These are phyloP conservation scores for Colletotrichum costaricense DNA, from an alignment of 2,329 filamentous ascomycete species.

Conservation along the genomic window DNA sequence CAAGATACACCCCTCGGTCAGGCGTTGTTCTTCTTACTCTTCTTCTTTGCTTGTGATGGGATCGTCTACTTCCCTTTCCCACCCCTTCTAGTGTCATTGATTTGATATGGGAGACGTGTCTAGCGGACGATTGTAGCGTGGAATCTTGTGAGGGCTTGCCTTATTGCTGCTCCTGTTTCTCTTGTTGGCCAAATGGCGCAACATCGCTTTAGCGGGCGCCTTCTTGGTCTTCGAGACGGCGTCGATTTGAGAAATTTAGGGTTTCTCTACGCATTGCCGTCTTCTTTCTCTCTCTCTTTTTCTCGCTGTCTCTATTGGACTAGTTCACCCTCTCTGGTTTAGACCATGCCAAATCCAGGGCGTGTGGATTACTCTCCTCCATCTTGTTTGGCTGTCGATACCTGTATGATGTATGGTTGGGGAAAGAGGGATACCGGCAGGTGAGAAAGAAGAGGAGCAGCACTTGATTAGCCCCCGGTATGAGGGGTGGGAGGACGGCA, in stretches of 20 bases:
- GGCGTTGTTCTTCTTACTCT: background rate
- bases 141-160: background rate
- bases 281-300: background rate
- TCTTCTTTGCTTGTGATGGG: background rate
- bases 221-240: conserved; percentile 9
- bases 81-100: background rate
- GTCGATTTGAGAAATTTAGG: background rate
- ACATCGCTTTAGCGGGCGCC: conserved; percentile 6
- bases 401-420: background rate
- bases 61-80: background rate
- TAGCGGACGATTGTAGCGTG: conserved; percentile 19
- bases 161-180: background rate
- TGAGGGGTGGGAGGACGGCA: background rate
- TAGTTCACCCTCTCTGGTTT: background rate
- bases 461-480: background rate
- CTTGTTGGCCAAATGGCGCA: conserved; percentile 9
- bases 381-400: background rate
- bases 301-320: background rate
- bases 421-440: background rate
- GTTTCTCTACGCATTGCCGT: background rate
- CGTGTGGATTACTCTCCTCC: background rate
- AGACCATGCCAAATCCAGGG: background rate
- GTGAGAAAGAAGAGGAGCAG: background rate
- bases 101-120: conserved; percentile 13
- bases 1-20: background rate